These are phyloP conservation scores for Chaetoceros tenuissimus DNA, from an alignment of 108 stramenopile species.

Conservation along the genomic window DNA sequence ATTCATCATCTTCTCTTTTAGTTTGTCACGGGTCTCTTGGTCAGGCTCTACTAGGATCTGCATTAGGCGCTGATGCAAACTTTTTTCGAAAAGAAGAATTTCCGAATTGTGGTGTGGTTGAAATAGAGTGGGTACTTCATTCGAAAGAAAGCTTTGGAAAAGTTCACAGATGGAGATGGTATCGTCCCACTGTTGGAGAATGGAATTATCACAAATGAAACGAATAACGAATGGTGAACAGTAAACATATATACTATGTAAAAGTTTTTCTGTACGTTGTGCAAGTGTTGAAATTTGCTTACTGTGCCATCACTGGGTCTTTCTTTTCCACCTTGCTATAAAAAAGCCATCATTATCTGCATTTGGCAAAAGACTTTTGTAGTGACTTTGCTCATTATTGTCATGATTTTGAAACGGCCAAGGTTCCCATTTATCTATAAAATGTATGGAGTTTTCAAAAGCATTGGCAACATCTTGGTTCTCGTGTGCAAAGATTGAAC, in stretches of 20 bases:
- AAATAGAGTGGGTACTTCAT: conserved; percentile 9
- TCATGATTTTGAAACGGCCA: conserved; percentile 6
- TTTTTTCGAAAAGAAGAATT: conserved; percentile 19
- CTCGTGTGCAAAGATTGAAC: conserved; percentile 31
- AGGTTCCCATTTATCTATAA: neutral
- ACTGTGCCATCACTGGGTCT: too few species aligned
- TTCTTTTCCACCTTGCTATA: conserved; percentile 24
- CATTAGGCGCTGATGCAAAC: conserved; percentile 23
- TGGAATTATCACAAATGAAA: too few species aligned
- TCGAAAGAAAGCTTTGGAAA: neutral
- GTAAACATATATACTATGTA: too few species aligned
- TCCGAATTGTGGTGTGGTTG: conserved; percentile 27
- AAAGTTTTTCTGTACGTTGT: too few species aligned
- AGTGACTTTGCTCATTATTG: conserved; percentile 6
- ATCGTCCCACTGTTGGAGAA: too few species aligned
- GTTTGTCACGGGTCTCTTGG: conserved; percentile 33
- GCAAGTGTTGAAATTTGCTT: too few species aligned
- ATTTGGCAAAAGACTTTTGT: conserved; percentile 13
- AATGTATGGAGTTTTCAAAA: conserved; percentile 21
- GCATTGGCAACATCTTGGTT: conserved; percentile 25
- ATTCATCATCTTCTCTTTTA: conserved; percentile 4
- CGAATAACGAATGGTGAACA: too few species aligned
- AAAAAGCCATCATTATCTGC: conserved; percentile 45
- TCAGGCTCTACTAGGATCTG: conserved; percentile 27
- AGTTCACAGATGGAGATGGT: conserved; percentile 4